Conservation (phyloP, 345 rosid genomes). For the Capsella bursapastoris region DNA sequence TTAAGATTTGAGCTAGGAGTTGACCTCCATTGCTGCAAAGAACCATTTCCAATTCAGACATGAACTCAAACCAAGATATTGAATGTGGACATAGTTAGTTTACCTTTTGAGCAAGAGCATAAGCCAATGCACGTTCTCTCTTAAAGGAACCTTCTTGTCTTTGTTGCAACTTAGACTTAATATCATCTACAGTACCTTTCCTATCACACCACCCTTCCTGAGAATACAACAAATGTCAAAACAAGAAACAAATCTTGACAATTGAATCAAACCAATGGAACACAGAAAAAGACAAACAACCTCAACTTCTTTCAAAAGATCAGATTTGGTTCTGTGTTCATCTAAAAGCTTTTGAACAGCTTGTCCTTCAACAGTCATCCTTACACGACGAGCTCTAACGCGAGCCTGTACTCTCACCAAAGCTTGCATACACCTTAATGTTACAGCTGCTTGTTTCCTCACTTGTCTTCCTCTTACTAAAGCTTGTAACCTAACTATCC, state of each 20-base stretch:
- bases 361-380: constrained; percentile 88
- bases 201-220: constrained; percentile 98
- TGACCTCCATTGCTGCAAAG: constrained; percentile 74
- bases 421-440: constrained; percentile 97
- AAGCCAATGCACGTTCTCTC: constrained; percentile 93
- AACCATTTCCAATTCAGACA: not conserved
- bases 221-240: constrained; percentile 20
- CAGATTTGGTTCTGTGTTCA: constrained; percentile 63
- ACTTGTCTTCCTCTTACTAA: constrained; percentile 90
- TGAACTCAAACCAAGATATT: not conserved
- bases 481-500: constrained; percentile 94
- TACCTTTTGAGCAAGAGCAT: constrained; percentile 90
- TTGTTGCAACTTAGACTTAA: constrained; percentile 72
- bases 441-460: constrained; percentile 97
- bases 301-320: constrained; percentile 82
- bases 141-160: constrained; percentile 93
- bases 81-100: not conserved
- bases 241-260: not conserved
- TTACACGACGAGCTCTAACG: constrained; percentile 87
- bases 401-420: constrained; percentile 95
- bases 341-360: constrained; percentile 73
- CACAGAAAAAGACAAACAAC: constrained; percentile 36
- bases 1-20: constrained; percentile 46
- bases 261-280: not conserved
- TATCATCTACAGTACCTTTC: constrained; percentile 81